Base-by-base conservation (phyloP, 495 filamentous ascomycete species). In the Penicillium soppii region DNA sequence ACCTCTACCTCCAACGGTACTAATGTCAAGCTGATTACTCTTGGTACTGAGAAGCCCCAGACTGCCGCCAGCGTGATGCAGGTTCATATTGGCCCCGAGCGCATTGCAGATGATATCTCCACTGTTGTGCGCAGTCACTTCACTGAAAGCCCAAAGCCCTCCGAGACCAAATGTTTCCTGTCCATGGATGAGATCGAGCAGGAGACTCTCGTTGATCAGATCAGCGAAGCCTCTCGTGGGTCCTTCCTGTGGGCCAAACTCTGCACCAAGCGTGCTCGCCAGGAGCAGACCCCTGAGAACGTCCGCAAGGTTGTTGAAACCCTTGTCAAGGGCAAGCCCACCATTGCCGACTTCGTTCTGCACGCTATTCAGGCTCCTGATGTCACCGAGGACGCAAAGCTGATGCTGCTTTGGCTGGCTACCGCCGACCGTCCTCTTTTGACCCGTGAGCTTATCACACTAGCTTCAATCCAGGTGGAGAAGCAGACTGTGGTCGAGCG, bases 221-320 rank as follows among this genome's bases (percentile, higher is more conserved):
- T 73, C 17, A 54, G 63, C 13, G 65, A 71, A 44, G 68, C 61
- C 12, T 54, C 68, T 20, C 47, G 58, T 19, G 68, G 70, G 13
- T 73, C 68, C 21, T 73, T 73, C 53, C 46, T 70, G 0, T 71
- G 66, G 66, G 70, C 68, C 10, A 73, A 71, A 50, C 59, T 73
- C n/a, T 61, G 59, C 35, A 42, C 64, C 7, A 68, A 66, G 53
- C 55, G 53, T 32, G 53, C 57, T 27, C 56, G 61, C 8, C 52
- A 51, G 13, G 68, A 68, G 44, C 29, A 54, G 15, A 59, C 38
- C 21, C 32, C 56, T 0, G 62, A 69, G 21, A 53, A 30, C n/a
- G 37, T 73, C 6, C 33, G 29, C 36, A 67, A 66, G 51, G 47
- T 54, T 2, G 53, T 67, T 0, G 55, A 63, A 5, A 54, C 54